Conservation (phyloP, 139 green algal genomes). For the Yamagishiella unicocca region DNA sequence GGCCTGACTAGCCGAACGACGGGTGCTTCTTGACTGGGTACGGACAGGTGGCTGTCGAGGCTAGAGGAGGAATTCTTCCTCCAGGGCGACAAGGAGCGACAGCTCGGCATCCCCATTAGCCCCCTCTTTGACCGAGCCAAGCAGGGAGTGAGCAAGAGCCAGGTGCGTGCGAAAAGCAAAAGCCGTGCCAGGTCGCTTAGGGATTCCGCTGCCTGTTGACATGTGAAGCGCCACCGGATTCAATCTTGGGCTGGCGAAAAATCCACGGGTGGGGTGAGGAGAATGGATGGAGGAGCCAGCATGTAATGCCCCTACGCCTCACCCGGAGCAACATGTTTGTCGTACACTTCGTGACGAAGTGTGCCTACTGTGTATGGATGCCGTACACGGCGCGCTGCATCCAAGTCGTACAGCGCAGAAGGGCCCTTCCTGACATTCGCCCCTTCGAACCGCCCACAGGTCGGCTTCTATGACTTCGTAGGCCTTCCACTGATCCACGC, state of each 20-base stretch:
- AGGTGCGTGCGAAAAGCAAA: too few species aligned
- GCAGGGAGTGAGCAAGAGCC: constrained; percentile 60
- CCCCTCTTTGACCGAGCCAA: constrained; percentile 63
- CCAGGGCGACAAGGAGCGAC: constrained; percentile 64
- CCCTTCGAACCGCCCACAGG: constrained; percentile 12
- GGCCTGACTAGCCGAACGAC: not conserved
- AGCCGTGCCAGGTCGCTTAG: too few species aligned
- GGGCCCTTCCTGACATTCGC: not conserved
- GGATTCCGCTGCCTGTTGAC: too few species aligned
- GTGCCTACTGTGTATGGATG: not conserved
- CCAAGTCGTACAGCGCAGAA: not conserved
- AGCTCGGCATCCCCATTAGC: constrained; percentile 44
- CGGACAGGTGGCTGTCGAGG: constrained; percentile 52
- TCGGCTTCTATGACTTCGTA: constrained; percentile 50
- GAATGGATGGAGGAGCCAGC: too few species aligned
- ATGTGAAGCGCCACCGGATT: too few species aligned
- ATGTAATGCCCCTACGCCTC: too few species aligned
- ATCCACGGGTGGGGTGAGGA: not conserved
- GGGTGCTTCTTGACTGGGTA: not conserved
- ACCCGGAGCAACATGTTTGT: too few species aligned
- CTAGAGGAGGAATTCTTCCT: constrained; percentile 72
- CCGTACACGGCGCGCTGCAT: too few species aligned
- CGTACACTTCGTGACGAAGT: not conserved
- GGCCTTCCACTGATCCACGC: constrained; percentile 32
- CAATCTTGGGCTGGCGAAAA: not conserved